Percentiles rank a stretch among this genome's conserved stretches.
Conservation (phyloP, 768 basidiomycete genomes). For the Filobasidium floriforme region DNA sequence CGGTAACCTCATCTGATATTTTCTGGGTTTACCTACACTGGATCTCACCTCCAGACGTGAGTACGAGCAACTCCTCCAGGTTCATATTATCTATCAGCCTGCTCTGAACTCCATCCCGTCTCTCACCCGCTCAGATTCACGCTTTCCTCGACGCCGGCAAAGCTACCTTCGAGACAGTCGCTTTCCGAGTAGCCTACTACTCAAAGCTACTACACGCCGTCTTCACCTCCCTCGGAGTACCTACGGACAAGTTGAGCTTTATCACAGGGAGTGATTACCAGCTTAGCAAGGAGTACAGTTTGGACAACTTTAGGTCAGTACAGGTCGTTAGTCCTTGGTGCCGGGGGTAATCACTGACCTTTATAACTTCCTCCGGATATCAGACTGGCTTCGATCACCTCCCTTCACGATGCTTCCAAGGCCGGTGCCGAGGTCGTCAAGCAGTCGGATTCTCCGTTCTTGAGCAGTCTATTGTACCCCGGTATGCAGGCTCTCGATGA, state of each 20-base stretch:
- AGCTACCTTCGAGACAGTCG: constrained; percentile 85
- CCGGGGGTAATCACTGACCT: too few species aligned
- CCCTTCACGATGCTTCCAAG: constrained; percentile 95
- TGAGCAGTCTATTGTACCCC: constrained; percentile 90
- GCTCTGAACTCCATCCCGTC: constrained; percentile 4
- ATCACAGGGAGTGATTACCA: constrained; percentile 90
- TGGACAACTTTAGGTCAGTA: constrained; percentile 73
- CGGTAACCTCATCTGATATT: constrained; percentile 6
- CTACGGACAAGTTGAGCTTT: constrained; percentile 71
- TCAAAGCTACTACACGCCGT: constrained; percentile 69
- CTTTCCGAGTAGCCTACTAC: constrained; percentile 84
- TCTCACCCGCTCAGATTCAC: constrained; percentile 53
- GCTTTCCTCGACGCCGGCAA: constrained; percentile 97
- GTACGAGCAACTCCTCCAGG: constrained; percentile 10
- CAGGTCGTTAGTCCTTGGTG: background rate
- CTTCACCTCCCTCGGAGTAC: constrained; percentile 82
- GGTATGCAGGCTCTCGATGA: constrained; percentile 95
- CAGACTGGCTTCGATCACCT: constrained; percentile 72
- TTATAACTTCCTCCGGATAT: too few species aligned
- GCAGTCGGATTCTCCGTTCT: constrained; percentile 81
- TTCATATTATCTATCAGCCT: background rate
- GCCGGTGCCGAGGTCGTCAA: constrained; percentile 99
- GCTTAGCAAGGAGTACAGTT: constrained; percentile 78
- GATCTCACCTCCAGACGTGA: background rate
- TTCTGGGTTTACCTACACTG: background rate